Base-by-base conservation (phyloP, 495 filamentous ascomycete species). In the Aspergillus hancockii region DNA sequence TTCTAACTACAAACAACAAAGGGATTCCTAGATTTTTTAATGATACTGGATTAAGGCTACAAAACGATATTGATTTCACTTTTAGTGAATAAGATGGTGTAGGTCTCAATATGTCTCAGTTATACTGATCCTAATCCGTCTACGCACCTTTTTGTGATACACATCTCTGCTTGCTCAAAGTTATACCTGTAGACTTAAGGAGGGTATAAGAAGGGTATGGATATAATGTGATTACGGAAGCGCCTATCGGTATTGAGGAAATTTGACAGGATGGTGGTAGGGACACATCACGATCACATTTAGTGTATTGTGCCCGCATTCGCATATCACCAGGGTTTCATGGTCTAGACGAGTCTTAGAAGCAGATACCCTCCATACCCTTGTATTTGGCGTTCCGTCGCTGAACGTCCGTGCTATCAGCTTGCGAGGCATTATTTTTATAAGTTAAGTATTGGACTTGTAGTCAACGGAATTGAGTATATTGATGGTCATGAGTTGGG, bases 301-400 rank as follows among this genome's bases (percentile, higher is more conserved):
- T 41, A 23, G 43, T 47, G 43, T 8, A 22, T 18, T 23, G 38
- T 41, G 38, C 38, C 38, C 8, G 38, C 38, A 41, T 47, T 47
- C 43, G 43, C 43, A 47, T 47, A 23, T 3, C 9, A n/a, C 43
- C 43, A 23, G 43, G 18, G 19, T 47, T 47, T 23, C 43, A 23
- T 23, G 43, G 18, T 6, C 43, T 47, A 47, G 43, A 47, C 19
- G 19, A 47, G 43, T 23, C 43, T 47, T 21, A 47, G 43, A 47
- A 47, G 21, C 19, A 1, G 1, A 47, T 8, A 8, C 21, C 23
- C 19, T 47, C 19, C 19, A 23, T 3, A 18, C 6, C 43, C 43
- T 47, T 2, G 43, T 47, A 47, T 47, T 19, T 47, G 16, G 16
- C 14, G 38, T n/a, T 41, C 38, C 16, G 16, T 41, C 38, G 38